phyloP scores from a whole-genome alignment of 176 grass and related monocot genomes.

The Neostapfia colusana region DNA sequence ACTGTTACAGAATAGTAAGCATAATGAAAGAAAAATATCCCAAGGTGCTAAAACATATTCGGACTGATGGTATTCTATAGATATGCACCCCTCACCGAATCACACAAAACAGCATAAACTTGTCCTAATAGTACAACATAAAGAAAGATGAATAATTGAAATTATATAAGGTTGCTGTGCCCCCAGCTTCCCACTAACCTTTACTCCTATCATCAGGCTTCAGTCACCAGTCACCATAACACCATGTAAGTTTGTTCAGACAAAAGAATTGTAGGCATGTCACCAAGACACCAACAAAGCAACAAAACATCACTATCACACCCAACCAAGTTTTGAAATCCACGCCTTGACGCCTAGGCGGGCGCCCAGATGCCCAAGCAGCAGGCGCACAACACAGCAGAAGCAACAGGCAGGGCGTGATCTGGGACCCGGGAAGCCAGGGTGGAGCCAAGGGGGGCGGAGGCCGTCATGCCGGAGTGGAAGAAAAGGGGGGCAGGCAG shows the following conservation, averaged over 20 bases:
- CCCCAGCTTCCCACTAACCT: not conserved
- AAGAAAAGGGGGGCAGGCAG: too few relatives aligned
- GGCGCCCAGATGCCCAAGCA: too few relatives aligned
- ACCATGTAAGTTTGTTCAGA: not conserved
- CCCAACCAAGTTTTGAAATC: too few relatives aligned
- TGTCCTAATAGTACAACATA: not conserved
- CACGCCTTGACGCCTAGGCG: too few relatives aligned
- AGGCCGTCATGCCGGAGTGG: too few relatives aligned
- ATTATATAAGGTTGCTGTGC: not conserved
- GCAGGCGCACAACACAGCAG: too few relatives aligned
- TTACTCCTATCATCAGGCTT: not conserved
- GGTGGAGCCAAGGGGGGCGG: too few relatives aligned
- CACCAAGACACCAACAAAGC: not conserved
- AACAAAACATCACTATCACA: not conserved
- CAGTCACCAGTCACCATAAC: not conserved
- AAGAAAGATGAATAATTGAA: not conserved
- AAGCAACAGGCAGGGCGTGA: too few relatives aligned
- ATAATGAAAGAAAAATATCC: not conserved
- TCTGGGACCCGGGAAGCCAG: too few relatives aligned
- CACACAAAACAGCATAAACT: not conserved
- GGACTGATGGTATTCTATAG: not conserved
- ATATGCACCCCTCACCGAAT: not conserved
- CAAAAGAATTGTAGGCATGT: not conserved
- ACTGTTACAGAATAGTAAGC: too few relatives aligned
- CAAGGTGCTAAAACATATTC: not conserved